Evolutionary conservation across 2,329 filamentous ascomycete species (phyloP).

Genomic region (Hymenoscyphus repandus): DNA sequence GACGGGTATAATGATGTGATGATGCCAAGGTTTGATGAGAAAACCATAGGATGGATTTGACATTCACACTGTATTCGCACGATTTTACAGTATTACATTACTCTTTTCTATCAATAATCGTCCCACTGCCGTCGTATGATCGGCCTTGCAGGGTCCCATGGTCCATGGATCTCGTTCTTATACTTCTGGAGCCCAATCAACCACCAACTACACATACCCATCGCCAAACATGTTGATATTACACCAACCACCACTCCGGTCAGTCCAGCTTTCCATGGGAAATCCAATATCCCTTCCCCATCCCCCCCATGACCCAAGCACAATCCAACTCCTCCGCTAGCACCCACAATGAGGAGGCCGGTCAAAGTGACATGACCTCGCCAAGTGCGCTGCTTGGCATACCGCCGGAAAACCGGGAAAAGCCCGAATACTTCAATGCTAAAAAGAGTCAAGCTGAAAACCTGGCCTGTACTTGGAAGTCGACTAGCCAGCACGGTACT

Average conservation of each 20-base stretch:
- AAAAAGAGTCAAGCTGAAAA: conserved; percentile 92
- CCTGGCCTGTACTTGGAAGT: conserved; percentile 83
- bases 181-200: conserved; percentile 95
- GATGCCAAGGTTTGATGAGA: background rate
- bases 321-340: conserved; percentile 71
- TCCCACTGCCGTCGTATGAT: conserved; percentile 60
- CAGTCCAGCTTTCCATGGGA: conserved; percentile 29
- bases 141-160: conserved; percentile 93
- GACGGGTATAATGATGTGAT: background rate
- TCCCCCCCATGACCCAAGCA: conserved; percentile 46
- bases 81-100: background rate
- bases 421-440: conserved; percentile 95
- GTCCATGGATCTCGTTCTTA: conserved; percentile 97
- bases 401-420: conserved; percentile 94
- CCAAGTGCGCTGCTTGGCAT: conserved; percentile 78
- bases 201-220: conserved; percentile 98
- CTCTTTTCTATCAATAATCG: conserved; percentile 21
- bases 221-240: conserved; percentile 68
- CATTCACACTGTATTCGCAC: background rate
- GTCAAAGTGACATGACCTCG: conserved; percentile 75
- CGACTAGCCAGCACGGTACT: conserved; percentile 89
- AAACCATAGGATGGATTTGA: background rate
- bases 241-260: conserved; percentile 71
- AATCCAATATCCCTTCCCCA: conserved; percentile 49
- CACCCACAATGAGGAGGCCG: conserved; percentile 67